phyloP scores from a whole-genome alignment of 1,284 basidiomycete species.

The Laetiporus sulphureus region DNA sequence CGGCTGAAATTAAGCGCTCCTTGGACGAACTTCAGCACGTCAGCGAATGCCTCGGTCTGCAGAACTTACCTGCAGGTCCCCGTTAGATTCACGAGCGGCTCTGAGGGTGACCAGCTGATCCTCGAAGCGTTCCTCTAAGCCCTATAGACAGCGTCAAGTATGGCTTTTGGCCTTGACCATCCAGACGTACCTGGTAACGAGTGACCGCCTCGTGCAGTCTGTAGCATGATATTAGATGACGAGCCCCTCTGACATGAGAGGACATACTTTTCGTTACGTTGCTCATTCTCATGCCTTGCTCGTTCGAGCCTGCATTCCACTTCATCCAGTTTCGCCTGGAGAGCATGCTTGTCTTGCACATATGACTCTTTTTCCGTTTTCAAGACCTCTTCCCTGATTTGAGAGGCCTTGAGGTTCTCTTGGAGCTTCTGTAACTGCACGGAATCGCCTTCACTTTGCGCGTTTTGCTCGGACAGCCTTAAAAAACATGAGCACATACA shows the following conservation, averaged over 20 bases:
- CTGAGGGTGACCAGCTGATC: slow-evolving; percentile 45
- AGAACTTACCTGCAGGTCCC: slow-evolving; percentile 43
- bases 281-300: slow-evolving; percentile 19
- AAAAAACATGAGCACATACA: no score
- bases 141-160: slow-evolving; percentile 21
- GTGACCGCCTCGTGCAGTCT: slow-evolving; percentile 21
- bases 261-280: slow-evolving; percentile 21
- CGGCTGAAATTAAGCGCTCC: slow-evolving; percentile 28
- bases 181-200: slow-evolving; percentile 21
- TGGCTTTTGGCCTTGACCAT: neutral
- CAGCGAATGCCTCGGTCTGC: neutral
- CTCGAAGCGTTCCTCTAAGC: slow-evolving; percentile 55
- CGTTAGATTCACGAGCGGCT: slow-evolving; percentile 45
- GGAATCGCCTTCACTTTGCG: no score
- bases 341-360: slow-evolving; percentile 8
- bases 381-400: slow-evolving; percentile 14
- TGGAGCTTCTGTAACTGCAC: slow-evolving; percentile 22
- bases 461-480: no score
- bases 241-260: neutral
- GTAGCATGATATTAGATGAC: neutral
- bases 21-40: slow-evolving; percentile 7
- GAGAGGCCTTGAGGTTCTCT: slow-evolving; percentile 22
- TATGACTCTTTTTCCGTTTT: slow-evolving; percentile 8
- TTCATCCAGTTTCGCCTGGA: slow-evolving; percentile 8
- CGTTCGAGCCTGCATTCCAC: slow-evolving; percentile 10